Base-by-base conservation (phyloP, 2,329 filamentous ascomycete species). In the Paramyrothecium sp. region DNA sequence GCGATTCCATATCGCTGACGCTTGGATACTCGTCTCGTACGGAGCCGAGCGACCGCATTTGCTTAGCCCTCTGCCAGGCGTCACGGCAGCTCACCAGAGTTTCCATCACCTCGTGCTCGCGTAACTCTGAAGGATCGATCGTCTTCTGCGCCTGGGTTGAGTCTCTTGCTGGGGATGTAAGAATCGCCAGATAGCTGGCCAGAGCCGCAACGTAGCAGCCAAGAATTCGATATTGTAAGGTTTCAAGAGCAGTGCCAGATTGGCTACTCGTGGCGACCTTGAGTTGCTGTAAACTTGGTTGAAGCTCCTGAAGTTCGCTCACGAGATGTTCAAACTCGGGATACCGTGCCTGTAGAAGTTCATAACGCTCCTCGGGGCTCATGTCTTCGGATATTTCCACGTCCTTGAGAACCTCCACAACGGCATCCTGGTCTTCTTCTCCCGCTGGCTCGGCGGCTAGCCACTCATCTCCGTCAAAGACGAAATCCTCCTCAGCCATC, bases 401-500 rank as follows among this genome's bases (percentile, higher is more conserved):
- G 65, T 96, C 89, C 54, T 92, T 91, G 51, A 98, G 80, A n/a
- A 93, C 85, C 71, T 98, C 92, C 3, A 88, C 95, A 13, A 96
- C 85, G n/a, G 88, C 82, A 17, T 86, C 84, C 62, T 76, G 79
- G 58, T 79, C 78, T 34, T 80, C 78, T 2, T 79, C 78, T 1
- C 77, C 77, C 21, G 80, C 78, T 17, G 78, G 79, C 3, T 80
- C 81, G 17, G 81, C 77, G 23, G 83, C 85, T 41, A 88, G 71
- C 95, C 94, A 98, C 64, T 96, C 92, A 47, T 86, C 83, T 68
- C 96, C 91, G 66, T 98, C 92, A 63, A 98, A 96, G 10, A 92
- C 89, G 69, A 97, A 99, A 70, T 99, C 95, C 44, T 90, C 89
- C 64, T 96, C 93, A 7, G 87, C 85, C 90, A 99, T 95, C 63